phyloP scores from a whole-genome alignment of 345 rosid species.

The Camelina sativa region DNA sequence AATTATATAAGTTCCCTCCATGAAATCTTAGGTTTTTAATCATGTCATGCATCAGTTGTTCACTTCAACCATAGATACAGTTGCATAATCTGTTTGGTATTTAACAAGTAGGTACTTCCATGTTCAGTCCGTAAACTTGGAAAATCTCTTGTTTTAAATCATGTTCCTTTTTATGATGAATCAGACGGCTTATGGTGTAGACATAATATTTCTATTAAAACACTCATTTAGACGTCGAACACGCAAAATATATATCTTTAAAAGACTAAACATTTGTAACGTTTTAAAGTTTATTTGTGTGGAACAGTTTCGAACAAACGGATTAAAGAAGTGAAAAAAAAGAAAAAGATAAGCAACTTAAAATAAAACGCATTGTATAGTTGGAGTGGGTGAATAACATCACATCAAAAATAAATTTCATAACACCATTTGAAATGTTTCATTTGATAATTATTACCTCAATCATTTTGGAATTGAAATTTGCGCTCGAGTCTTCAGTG shows the following conservation, averaged over 20 bases:
- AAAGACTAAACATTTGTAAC: background rate
- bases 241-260: background rate
- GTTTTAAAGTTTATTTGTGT: conserved; percentile 12
- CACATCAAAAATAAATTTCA: conserved; percentile 35
- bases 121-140: background rate
- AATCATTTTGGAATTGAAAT: conserved; percentile 63
- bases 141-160: background rate
- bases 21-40: background rate
- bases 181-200: background rate
- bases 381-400: conserved; percentile 47
- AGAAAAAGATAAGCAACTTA: too few relatives aligned
- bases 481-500: conserved; percentile 36
- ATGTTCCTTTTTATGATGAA: background rate
- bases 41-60: conserved; percentile 1
- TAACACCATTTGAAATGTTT: conserved; percentile 35
- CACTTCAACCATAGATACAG: too few relatives aligned
- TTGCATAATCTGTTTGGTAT: too few relatives aligned
- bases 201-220: background rate
- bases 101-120: too few relatives aligned
- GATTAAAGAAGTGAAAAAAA: background rate
- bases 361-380: conserved; percentile 23
- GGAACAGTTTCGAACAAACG: conserved; percentile 12
- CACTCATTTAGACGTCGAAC: background rate
- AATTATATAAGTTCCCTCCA: background rate
- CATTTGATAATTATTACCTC: conserved; percentile 51